These are phyloP conservation scores for Phytopythium delawarense DNA, from an alignment of 352 stramenopile genomes.

Conservation along the genomic window DNA sequence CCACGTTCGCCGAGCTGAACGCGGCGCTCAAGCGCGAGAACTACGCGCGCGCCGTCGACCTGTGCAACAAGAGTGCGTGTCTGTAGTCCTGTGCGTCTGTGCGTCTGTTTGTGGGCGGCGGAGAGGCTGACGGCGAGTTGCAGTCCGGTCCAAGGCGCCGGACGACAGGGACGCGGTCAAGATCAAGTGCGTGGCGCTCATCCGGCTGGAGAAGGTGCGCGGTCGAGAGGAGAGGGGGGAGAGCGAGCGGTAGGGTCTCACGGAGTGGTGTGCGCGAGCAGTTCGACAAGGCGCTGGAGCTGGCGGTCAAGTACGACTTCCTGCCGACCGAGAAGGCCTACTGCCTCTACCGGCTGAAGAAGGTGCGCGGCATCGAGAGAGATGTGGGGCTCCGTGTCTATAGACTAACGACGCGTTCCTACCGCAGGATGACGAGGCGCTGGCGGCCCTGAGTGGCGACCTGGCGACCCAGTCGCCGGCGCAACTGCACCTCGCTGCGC, in stretches of 20 bases:
- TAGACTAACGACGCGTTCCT: background rate
- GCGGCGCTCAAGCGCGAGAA: constrained; percentile 71
- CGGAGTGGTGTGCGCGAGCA: constrained; percentile 11
- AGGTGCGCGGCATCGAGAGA: constrained; percentile 6
- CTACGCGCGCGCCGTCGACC: constrained; percentile 73
- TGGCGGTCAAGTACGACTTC: constrained; percentile 66
- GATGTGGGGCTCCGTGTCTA: background rate
- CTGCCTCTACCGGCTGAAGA: constrained; percentile 79
- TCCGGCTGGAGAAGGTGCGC: constrained; percentile 70
- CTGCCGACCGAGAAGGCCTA: constrained; percentile 67
- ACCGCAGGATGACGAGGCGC: constrained; percentile 48
- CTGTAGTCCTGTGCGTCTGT: background rate
- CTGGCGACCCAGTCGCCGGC: constrained; percentile 31
- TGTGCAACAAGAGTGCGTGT: constrained; percentile 83
- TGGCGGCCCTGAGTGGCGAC: constrained; percentile 31
- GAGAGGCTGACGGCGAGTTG: background rate
- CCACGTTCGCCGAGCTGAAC: constrained; percentile 76
- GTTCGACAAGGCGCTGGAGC: constrained; percentile 83
- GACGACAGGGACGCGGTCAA: constrained; percentile 77
- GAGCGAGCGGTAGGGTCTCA: background rate
- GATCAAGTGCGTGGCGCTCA: constrained; percentile 80
- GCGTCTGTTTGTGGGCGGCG: background rate
- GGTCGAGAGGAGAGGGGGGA: background rate
- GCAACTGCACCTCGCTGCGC: constrained; percentile 63
- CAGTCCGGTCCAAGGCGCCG: constrained; percentile 69